Base-by-base conservation (phyloP, 345 rosid species). In the Barbarea vulgaris region DNA sequence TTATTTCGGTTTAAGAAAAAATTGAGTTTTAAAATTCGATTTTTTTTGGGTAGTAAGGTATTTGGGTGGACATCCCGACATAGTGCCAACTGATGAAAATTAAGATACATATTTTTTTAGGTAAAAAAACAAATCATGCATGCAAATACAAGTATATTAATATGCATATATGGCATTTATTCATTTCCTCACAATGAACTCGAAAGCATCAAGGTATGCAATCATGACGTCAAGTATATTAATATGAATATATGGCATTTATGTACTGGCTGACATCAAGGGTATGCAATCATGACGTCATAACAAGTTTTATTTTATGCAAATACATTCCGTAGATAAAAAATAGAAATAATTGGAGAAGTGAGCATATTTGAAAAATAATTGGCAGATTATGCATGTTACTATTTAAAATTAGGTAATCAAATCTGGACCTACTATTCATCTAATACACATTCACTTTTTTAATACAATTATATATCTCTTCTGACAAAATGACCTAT, bases 11-110 rank as follows among this genome's bases (percentile, higher is more conserved):
- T 41, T 13, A 4, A 4, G 46, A 41, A 41, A 42, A 42, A 1
- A 0, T 14, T 42, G 24, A 3, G 11, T 18, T 48, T n/a, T n/a
- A n/a, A n/a, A n/a, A n/a, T n/a, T n/a, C n/a, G n/a, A n/a, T n/a
- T n/a, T n/a, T n/a, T n/a, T 27, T 31, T 31, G 31, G 19, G 13
- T 17, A 31, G 25, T 17, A 18, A 11, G n/a, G 44, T 18, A 58
- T 34, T 59, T 59, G 64, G 46, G 18, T 18, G 28, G 64, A 19
- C 27, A 59, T 34, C 6, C 28, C 64, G 63, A 57, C 63, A 57
- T 53, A 59, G 28, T 59, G 44, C n/a, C 44, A 59, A 59, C 64
- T 6, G 27, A 17, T 11, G 2, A 58, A 52, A 7, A 37, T 41
- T 44, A 44, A 44, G 12, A 60, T 7, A 13, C 6, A 27, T 64